Evolutionary conservation across 2,329 filamentous ascomycete genomes (phyloP).

Genomic region (Fusarium beomiforme): DNA sequence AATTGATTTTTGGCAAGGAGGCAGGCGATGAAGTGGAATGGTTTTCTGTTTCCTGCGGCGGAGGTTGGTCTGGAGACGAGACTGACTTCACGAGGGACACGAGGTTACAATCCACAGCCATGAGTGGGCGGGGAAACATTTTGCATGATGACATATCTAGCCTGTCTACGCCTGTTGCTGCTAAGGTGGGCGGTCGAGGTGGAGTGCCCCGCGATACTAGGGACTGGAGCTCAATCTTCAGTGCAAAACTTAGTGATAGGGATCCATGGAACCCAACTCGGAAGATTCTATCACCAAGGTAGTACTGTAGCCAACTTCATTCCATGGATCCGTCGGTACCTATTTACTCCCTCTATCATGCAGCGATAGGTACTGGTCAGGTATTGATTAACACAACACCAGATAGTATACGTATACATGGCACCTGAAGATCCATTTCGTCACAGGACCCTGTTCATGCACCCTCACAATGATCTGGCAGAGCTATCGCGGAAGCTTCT

Average conservation of each 20-base stretch:
- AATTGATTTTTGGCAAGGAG: neutral
- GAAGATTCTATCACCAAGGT: neutral
- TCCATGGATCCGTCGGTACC: neutral
- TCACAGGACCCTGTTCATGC: neutral
- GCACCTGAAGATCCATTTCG: conserved; percentile 18
- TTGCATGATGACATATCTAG: conserved; percentile 40
- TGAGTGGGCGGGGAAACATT: conserved; percentile 28
- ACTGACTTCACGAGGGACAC: conserved; percentile 28
- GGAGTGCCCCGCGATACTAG: conserved; percentile 34
- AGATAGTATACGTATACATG: neutral
- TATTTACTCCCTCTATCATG: neutral
- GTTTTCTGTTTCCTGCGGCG: conserved; percentile 7
- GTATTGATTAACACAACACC: conserved; percentile 4
- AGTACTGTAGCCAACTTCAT: neutral
- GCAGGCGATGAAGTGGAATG: conserved; percentile 34
- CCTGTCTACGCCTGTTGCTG: neutral
- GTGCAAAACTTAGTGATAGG: neutral
- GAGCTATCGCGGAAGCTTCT: conserved; percentile 5
- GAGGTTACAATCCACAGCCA: conserved; percentile 23
- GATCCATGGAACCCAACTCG: neutral
- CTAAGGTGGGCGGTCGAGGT: neutral
- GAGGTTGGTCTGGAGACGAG: conserved; percentile 34
- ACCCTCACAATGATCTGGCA: conserved; percentile 9
- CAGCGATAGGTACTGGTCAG: neutral
- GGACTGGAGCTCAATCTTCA: neutral